phyloP scores from a whole-genome alignment of 2,329 filamentous ascomycete genomes.

The Fusarium mangiferae region DNA sequence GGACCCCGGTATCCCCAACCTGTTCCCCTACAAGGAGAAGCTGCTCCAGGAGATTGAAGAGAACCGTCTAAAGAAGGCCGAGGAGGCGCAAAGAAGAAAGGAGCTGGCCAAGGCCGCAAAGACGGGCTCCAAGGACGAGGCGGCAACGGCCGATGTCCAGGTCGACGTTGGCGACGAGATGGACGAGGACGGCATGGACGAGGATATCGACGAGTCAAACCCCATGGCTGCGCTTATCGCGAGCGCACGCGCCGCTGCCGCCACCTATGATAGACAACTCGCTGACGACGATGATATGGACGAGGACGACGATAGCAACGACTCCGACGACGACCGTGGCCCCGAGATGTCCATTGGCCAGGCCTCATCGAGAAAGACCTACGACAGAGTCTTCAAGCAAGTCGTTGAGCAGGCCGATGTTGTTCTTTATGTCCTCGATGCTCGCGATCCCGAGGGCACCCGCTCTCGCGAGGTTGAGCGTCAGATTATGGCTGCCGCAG shows the following conservation, averaged over 20 bases:
- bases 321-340: slow-evolving; percentile 65
- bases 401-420: slow-evolving; percentile 91
- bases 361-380: slow-evolving; percentile 81
- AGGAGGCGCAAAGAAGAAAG: slow-evolving; percentile 76
- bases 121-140: slow-evolving; percentile 61
- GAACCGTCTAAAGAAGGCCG: slow-evolving; percentile 80
- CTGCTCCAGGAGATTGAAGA: slow-evolving; percentile 95
- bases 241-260: slow-evolving; percentile 81
- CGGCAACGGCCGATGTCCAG: slow-evolving; percentile 58
- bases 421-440: slow-evolving; percentile 91
- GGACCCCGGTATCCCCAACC: slow-evolving; percentile 95
- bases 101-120: slow-evolving; percentile 77
- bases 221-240: slow-evolving; percentile 93
- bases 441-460: slow-evolving; percentile 89
- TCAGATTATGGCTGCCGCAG: slow-evolving; percentile 87
- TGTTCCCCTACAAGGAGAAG: slow-evolving; percentile 98
- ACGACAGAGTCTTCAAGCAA: slow-evolving; percentile 96
- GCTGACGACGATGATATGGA: slow-evolving; percentile 69
- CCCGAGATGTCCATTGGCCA: slow-evolving; percentile 62
- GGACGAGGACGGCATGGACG: slow-evolving; percentile 63
- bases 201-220: slow-evolving; percentile 75
- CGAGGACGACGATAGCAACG: slow-evolving; percentile 54
- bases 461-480: slow-evolving; percentile 91
- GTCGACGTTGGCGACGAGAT: slow-evolving; percentile 62
- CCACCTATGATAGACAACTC: slow-evolving; percentile 75